Conservation (phyloP, 768 basidiomycete genomes). For the Fomitopsis serialis region DNA sequence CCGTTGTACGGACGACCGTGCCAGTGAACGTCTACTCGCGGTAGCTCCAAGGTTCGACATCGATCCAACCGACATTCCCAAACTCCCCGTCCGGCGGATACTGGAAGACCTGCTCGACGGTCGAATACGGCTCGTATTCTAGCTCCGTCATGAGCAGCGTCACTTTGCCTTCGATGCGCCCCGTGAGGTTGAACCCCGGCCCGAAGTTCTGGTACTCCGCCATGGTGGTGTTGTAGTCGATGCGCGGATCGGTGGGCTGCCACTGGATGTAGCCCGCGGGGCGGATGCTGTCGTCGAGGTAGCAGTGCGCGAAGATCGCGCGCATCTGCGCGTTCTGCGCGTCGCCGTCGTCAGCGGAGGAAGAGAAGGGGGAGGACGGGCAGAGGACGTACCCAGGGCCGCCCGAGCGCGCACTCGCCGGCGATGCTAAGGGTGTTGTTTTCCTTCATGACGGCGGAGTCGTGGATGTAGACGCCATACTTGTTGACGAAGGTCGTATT, state of each 20-base stretch:
- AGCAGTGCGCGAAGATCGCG: not conserved
- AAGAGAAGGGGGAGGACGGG: not conserved
- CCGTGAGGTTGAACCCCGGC: constrained; percentile 1
- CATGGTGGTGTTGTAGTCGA: constrained; percentile 4
- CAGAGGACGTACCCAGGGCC: constrained; percentile 1
- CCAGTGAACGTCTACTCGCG: too few relatives aligned
- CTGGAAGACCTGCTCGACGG: not conserved
- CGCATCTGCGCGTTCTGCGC: constrained; percentile 2
- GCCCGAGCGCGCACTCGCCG: not conserved
- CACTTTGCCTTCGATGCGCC: not conserved
- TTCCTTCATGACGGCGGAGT: constrained; percentile 43
- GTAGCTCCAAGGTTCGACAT: not conserved
- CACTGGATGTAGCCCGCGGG: constrained; percentile 1
- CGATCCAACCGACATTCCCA: not conserved
- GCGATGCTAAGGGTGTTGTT: not conserved
- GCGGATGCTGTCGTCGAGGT: not conserved
- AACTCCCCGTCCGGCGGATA: not conserved
- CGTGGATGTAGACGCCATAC: constrained; percentile 51
- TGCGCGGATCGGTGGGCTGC: not conserved
- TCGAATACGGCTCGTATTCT: not conserved
- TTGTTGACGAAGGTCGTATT: constrained; percentile 46
- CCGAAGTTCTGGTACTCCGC: not conserved
- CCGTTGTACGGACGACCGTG: too few relatives aligned
- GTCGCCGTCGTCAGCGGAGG: too few relatives aligned
- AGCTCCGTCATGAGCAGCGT: not conserved